These are phyloP conservation scores for Cryphonectria radicalis DNA, from an alignment of 2,329 filamentous ascomycete genomes.

Conservation along the genomic window DNA sequence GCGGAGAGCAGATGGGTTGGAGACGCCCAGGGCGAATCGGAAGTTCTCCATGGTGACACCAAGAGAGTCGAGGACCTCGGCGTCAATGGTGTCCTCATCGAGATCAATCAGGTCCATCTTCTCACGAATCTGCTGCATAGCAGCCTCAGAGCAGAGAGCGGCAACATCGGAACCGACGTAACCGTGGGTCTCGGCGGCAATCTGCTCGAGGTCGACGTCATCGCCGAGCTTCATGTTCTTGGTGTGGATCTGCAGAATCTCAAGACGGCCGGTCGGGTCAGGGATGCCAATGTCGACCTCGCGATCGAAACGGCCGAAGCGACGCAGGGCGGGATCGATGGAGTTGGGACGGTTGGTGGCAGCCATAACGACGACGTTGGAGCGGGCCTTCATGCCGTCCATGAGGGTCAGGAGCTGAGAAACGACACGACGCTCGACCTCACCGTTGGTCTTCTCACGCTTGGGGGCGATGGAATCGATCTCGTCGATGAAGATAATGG, in stretches of 20 bases:
- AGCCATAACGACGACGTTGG: conserved; percentile 98
- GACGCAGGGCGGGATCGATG: conserved; percentile 94
- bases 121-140: conserved; percentile 99
- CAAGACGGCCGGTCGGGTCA: conserved; percentile 95
- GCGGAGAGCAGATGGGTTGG: conserved; percentile 97
- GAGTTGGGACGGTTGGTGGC: conserved; percentile 99
- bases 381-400: conserved; percentile 99
- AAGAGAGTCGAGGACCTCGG: conserved; percentile 95
- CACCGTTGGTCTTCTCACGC: conserved; percentile 99
- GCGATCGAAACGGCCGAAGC: conserved; percentile 98
- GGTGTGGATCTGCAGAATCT: conserved; percentile 99
- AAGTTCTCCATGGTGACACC: conserved; percentile 99
- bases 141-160: conserved; percentile 96
- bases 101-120: conserved; percentile 99
- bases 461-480: conserved; percentile 99
- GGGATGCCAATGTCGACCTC: conserved; percentile 98
- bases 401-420: conserved; percentile 95
- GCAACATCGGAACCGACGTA: conserved; percentile 99
- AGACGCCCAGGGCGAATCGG: conserved; percentile 96
- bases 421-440: conserved; percentile 97
- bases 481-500: conserved; percentile 99
- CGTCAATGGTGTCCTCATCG: conserved; percentile 98
- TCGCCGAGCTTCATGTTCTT: conserved; percentile 99
- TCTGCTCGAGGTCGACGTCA: conserved; percentile 95
- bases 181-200: conserved; percentile 96